phyloP scores from a whole-genome alignment of 164 flowering plant genomes.

The Magnolia sinica region DNA sequence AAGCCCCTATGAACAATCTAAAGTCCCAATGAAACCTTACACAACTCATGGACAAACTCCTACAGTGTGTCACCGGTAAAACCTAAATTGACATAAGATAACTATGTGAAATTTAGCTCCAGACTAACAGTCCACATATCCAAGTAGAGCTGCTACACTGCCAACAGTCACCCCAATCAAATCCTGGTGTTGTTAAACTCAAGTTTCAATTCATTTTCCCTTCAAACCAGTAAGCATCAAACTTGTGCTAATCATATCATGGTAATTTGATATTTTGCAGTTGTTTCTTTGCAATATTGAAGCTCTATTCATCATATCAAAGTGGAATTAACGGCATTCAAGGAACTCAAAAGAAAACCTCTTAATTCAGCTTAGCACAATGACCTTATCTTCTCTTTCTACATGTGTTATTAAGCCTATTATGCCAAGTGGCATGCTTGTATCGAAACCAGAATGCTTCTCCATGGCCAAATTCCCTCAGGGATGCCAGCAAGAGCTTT shows the following conservation, averaged over 20 bases:
- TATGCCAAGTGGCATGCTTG: background rate
- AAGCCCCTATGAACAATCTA: too few relatives aligned
- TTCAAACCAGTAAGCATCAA: background rate
- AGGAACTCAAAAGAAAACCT: background rate
- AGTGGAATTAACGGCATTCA: background rate
- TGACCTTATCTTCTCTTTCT: slow-evolving; percentile 10
- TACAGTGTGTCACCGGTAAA: too few relatives aligned
- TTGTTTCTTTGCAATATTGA: background rate
- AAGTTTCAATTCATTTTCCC: too few relatives aligned
- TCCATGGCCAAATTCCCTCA: slow-evolving; percentile 2
- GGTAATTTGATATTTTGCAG: background rate
- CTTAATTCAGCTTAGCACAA: background rate
- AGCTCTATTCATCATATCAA: background rate
- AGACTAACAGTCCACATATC: too few relatives aligned
- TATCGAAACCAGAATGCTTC: background rate
- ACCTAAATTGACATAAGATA: too few relatives aligned
- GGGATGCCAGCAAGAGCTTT: slow-evolving; percentile 13
- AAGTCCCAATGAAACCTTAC: too few relatives aligned
- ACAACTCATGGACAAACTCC: too few relatives aligned
- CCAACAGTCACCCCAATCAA: too few relatives aligned
- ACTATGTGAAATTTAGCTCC: too few relatives aligned
- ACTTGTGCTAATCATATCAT: background rate
- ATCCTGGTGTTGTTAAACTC: too few relatives aligned
- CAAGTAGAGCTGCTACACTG: too few relatives aligned
- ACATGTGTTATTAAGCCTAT: background rate